Base-by-base conservation (phyloP, 2,329 filamentous ascomycete genomes). In the Aspergillus aculeatus region DNA sequence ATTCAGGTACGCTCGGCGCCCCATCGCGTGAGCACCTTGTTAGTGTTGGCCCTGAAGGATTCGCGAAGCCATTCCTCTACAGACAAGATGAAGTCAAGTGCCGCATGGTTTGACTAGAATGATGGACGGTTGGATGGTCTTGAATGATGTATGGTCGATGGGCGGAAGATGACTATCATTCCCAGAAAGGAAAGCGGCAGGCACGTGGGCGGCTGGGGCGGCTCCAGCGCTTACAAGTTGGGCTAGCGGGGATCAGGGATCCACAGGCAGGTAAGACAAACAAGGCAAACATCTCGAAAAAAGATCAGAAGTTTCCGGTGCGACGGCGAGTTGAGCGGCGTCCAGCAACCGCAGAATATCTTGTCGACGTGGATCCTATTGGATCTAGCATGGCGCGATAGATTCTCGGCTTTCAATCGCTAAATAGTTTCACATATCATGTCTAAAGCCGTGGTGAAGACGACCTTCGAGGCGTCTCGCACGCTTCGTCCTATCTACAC, bases 401-500 rank as follows among this genome's bases (percentile, higher is more conserved):
- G 57, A 49, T 55, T 49, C 9, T 4, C 41, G 32, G 41, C 32
- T 10, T 50, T 38, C 44, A 29, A n/a, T 29, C 51, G 7, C 55
- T 52, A 11, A 52, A 48, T 54, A 41, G 21, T 31, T 26, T 26
- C 24, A n/a, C 56, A 51, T 62, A 64, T 64, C 54, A 78, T 78
- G 67, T 84, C 83, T 70, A 83, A 83, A 74, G 77, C 83, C 62
- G 80, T 79, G 47, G 76, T 83, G 68, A 96, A 92, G 82, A 97
- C 92, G 59, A 96, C 94, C 3, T 99, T 97, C 75, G 91, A 96
- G 71, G 86, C 89, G 60, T 84, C 84, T 65, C 87, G 89, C 70
- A 90, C 92, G 51, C 90, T 99, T 58, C 90, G 92, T 69, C 95
- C 95, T 21, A 94, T 98, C 53, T 97, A 95, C 73, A 96, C 94